Percentiles rank a stretch among this genome's conserved stretches.
Conservation (phyloP, 345 rosid species). For the Eucalyptus pauciflora region DNA sequence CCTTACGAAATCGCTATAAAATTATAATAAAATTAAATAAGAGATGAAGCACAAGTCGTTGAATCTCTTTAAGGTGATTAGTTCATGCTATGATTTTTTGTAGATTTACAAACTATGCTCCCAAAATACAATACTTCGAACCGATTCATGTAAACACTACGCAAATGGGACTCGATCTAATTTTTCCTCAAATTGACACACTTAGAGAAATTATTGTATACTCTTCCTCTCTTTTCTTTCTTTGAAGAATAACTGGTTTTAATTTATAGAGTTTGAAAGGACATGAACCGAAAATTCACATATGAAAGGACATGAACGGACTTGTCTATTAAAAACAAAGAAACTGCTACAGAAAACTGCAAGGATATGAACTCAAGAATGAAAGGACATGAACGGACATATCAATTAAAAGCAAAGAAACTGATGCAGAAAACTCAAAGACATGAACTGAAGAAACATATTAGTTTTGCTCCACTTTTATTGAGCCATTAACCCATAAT, state of each 20-base stretch:
- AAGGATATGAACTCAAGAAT: too few relatives aligned
- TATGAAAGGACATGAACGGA: not conserved
- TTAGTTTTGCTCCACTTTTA: not conserved
- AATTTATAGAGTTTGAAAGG: not conserved
- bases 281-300: not conserved
- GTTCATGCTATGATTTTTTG: fast-evolving
- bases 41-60: not conserved
- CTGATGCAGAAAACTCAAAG: not conserved
- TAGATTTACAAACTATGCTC: not conserved
- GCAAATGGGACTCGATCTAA: not conserved
- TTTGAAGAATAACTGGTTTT: not conserved
- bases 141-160: fast-evolving
- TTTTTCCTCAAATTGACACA: not conserved
- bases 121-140: not conserved
- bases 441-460: not conserved
- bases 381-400: not conserved
- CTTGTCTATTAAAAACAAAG: not conserved
- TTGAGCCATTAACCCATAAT: not conserved
- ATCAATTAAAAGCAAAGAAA: too few relatives aligned
- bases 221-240: not conserved
- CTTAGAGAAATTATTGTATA: not conserved
- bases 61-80: too few relatives aligned
- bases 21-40: too few relatives aligned
- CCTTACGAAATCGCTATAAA: too few relatives aligned
- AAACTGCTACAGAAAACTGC: too few relatives aligned